Evolutionary conservation across 2,329 filamentous ascomycete species (phyloP), one percentile per base, ranked within the genome.

Genomic region (Colletotrichum plurivorum): DNA sequence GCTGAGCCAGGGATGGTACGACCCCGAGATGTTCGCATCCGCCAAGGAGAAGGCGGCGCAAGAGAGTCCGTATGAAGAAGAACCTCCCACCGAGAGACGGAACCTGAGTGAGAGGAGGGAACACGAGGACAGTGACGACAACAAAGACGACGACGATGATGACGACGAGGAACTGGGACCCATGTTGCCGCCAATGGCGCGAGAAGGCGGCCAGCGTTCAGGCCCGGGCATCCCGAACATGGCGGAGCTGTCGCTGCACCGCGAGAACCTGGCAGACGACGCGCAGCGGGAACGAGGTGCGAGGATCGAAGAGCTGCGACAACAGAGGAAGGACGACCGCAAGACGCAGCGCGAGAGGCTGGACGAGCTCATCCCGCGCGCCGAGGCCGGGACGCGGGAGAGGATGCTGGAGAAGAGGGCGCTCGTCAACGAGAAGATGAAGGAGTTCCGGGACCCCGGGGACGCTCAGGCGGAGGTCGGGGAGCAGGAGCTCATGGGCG

Each of bases 1-100:
- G 81, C 84, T 98, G 71, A 92, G 93, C 5, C 92, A 95, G 79
- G 94, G 94, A 54, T 99, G 95, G 95, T 99, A 98, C 80, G 94
- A 97, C 76, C 93, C 94, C 8, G 88, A 88, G 67, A 93, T 90
- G 72, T 89, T 93, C 70, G 73, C 75, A 43, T 76, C 78, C 25
- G 79, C 82, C 9, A 72, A 78, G 36, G 77, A 79, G 10, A 78
- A 74, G 71, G 70, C 67, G 1, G 59, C 71, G 13, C 67, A 52
- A 60, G 68, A 56, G 13, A 49, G 22, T 12, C 27, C 25, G 3
- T 15, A 18, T 48, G 20, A 41, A 31, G 25, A 16, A 8, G 5
- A 18, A 16, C n/a, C 49, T 16, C 36, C 36, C 8, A 54, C n/a
- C 13, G 63, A 49, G n/a, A 45, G 56, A 9, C 63, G 59, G 6